Conservation (phyloP, 768 basidiomycete species). For the Kwoniella europaea region DNA sequence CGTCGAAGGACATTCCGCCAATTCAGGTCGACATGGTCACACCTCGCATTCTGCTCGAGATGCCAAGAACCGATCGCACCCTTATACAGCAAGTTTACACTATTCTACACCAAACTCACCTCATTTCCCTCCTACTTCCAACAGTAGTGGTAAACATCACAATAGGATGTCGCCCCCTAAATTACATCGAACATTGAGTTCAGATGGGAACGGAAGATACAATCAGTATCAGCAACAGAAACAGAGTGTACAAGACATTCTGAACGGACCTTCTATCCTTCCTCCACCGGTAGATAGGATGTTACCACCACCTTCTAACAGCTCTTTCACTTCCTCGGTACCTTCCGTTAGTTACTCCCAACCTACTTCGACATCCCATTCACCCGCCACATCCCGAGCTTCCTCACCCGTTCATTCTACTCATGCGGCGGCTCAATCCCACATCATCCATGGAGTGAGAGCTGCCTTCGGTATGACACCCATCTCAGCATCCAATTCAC, state of each 20-base stretch:
- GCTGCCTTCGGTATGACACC: conserved; percentile 92
- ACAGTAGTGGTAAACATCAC: background rate
- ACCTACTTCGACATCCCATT: conserved; percentile 51
- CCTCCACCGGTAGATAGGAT: conserved; percentile 52
- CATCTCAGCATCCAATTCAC: conserved; percentile 58
- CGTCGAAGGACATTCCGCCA: conserved; percentile 54
- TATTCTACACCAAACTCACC: conserved; percentile 48
- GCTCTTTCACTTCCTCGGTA: conserved; percentile 36
- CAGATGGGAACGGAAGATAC: conserved; percentile 11
- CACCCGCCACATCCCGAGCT: conserved; percentile 50
- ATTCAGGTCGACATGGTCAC: conserved; percentile 55
- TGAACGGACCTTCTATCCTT: conserved; percentile 53
- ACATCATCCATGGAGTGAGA: conserved; percentile 69
- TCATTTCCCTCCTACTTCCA: conserved; percentile 38
- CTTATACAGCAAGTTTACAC: conserved; percentile 34
- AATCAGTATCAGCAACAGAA: conserved; percentile 8
- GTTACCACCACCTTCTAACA: conserved; percentile 49
- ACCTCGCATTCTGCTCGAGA: conserved; percentile 50
- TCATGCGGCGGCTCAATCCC: conserved; percentile 30
- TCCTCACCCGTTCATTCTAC: conserved; percentile 47
- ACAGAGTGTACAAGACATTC: conserved; percentile 59
- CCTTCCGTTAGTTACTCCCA: conserved; percentile 45
- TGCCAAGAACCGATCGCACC: conserved; percentile 53
- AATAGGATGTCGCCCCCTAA: conserved; percentile 51
- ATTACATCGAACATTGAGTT: conserved; percentile 35